Conservation (phyloP, 2,329 filamentous ascomycete species). For the Tolypocladium cylindrosporum region DNA sequence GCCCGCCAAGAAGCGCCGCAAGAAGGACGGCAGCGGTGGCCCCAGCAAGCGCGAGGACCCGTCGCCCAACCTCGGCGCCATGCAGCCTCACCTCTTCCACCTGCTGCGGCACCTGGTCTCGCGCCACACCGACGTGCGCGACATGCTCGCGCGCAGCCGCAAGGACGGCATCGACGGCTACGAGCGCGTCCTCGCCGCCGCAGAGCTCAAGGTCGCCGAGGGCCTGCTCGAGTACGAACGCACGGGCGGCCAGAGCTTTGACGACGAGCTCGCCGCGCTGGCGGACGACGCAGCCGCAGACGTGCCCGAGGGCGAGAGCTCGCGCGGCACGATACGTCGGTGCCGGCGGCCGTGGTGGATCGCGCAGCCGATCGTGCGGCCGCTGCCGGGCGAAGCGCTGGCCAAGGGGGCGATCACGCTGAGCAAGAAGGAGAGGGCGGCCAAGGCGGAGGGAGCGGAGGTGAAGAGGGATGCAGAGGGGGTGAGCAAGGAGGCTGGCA, state of each 20-base stretch:
- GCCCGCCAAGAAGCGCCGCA: constrained; percentile 43
- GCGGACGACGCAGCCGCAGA: constrained; percentile 5
- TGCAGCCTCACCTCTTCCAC: constrained; percentile 92
- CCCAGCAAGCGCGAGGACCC: constrained; percentile 25
- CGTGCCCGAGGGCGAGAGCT: constrained; percentile 43
- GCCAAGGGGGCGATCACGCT: constrained; percentile 67
- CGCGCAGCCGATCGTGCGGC: constrained; percentile 77
- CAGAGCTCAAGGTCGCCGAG: constrained; percentile 64
- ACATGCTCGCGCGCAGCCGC: constrained; percentile 62
- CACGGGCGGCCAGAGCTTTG: constrained; percentile 39
- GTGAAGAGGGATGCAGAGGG: constrained; percentile 3
- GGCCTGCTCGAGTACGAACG: constrained; percentile 60
- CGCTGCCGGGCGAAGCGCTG: constrained; percentile 77
- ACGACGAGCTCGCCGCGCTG: constrained; percentile 22
- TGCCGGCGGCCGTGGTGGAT: constrained; percentile 86
- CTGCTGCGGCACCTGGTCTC: constrained; percentile 74
- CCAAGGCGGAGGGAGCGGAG: constrained; percentile 9
- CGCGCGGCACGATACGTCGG: constrained; percentile 55
- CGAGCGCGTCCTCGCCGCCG: constrained; percentile 64
- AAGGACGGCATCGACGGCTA: constrained; percentile 66
- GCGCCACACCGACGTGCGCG: constrained; percentile 72
- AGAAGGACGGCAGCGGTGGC: constrained; percentile 23
- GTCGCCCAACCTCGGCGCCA: constrained; percentile 58
- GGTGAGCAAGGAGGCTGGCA: not conserved
- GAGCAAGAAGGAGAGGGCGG: constrained; percentile 54